Conservation (phyloP, 106 monocot genomes). For the Platanthera guangdongensis region DNA sequence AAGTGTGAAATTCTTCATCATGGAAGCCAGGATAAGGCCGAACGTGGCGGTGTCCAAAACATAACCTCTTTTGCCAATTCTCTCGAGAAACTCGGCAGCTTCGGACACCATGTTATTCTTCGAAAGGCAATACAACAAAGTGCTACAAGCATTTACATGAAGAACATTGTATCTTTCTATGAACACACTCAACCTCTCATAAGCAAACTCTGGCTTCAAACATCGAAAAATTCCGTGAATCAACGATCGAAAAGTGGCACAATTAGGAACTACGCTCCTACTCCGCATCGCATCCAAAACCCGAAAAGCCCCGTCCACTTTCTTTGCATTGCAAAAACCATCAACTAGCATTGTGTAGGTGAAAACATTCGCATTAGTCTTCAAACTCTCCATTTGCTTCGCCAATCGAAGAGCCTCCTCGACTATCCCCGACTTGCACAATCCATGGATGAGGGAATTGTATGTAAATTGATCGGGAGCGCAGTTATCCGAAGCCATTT, state of each 20-base stretch:
- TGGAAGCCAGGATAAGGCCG: conserved; percentile 40
- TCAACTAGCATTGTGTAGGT: conserved; percentile 85
- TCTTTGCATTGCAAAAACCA: conserved; percentile 86
- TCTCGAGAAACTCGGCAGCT: conserved; percentile 37
- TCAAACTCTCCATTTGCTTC: conserved; percentile 69
- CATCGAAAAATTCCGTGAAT: conserved; percentile 65
- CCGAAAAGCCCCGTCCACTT: conserved; percentile 43
- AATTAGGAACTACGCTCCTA: conserved; percentile 52
- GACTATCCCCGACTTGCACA: conserved; percentile 71
- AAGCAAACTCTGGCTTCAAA: conserved; percentile 37
- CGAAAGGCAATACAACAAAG: conserved; percentile 62
- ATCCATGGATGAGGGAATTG: conserved; percentile 78
- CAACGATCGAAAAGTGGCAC: conserved; percentile 63
- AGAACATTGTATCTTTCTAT: conserved; percentile 23
- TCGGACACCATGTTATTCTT: conserved; percentile 54
- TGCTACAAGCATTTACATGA: conserved; percentile 27
- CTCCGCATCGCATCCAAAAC: conserved; percentile 56
- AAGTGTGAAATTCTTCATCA: conserved; percentile 28
- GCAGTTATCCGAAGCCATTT: conserved; percentile 85
- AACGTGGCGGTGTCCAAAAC: conserved; percentile 39
- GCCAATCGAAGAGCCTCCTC: conserved; percentile 65
- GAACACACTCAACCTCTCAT: conserved; percentile 27
- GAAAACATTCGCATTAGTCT: conserved; percentile 56
- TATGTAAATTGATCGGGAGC: conserved; percentile 79
- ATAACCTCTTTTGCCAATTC: conserved; percentile 32